Conservation (phyloP, 1,139 yeast species). For the Spathaspora sp. region DNA sequence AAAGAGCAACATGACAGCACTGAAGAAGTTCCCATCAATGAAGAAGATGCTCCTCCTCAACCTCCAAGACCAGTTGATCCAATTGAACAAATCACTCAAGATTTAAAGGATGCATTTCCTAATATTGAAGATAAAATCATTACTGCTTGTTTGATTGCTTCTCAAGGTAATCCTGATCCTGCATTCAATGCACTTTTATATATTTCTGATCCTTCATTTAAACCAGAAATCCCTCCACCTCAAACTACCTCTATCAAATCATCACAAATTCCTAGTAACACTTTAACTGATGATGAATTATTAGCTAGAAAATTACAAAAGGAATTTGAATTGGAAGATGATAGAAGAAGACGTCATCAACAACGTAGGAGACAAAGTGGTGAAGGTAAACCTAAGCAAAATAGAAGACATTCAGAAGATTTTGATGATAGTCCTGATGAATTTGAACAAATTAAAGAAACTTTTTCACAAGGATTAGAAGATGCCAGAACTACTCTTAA, state of each 20-base stretch:
- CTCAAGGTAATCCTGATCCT: slow-evolving; percentile 75
- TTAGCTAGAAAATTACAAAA: slow-evolving; percentile 81
- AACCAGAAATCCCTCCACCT: slow-evolving; percentile 56
- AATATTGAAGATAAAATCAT: slow-evolving; percentile 64
- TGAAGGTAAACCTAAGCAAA: slow-evolving; percentile 6
- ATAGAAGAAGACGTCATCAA: slow-evolving; percentile 27
- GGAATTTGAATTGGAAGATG: slow-evolving; percentile 56
- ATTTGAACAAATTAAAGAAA: slow-evolving; percentile 68
- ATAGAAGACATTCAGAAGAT: slow-evolving; percentile 22
- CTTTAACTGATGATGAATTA: slow-evolving; percentile 64
- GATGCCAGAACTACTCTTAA: slow-evolving; percentile 81
- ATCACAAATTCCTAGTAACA: slow-evolving; percentile 9
- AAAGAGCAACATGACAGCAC: slow-evolving; percentile 9
- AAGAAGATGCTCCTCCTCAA: slow-evolving; percentile 56
- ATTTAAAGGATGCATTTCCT: slow-evolving; percentile 83
- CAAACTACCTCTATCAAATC: not conserved
- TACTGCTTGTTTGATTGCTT: slow-evolving; percentile 81
- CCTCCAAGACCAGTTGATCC: slow-evolving; percentile 73
- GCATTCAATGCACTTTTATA: slow-evolving; percentile 87
- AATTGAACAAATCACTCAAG: slow-evolving; percentile 48
- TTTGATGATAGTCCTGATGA: slow-evolving; percentile 62
- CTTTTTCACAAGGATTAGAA: slow-evolving; percentile 73
- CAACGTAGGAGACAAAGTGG: slow-evolving; percentile 16
- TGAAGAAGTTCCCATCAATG: slow-evolving; percentile 15
- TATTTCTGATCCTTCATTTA: slow-evolving; percentile 72